Evolutionary conservation across 2,329 filamentous ascomycete species (phyloP).

Genomic region (Botrytis galanthina): DNA sequence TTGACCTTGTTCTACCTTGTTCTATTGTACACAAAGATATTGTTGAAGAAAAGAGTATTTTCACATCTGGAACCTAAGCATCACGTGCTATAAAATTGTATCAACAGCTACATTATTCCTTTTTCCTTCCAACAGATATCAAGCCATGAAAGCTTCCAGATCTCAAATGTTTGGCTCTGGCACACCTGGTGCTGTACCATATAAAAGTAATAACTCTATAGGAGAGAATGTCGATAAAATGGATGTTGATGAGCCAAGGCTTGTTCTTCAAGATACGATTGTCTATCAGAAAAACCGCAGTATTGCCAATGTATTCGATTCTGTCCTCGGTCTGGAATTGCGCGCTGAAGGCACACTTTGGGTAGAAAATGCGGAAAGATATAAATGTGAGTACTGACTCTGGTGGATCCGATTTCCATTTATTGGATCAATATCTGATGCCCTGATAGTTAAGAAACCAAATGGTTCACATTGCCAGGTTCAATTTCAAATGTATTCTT

Average conservation of each 20-base stretch:
- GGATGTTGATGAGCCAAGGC: constrained; percentile 12
- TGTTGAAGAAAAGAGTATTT: not conserved
- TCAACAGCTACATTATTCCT: not conserved
- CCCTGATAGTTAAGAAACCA: constrained; percentile 10
- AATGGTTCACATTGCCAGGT: constrained; percentile 15
- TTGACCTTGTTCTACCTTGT: not conserved
- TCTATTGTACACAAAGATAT: not conserved
- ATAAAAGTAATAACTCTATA: not conserved
- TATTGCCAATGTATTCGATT: constrained; percentile 12
- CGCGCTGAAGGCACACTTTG: constrained; percentile 14
- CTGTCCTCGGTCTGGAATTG: not conserved
- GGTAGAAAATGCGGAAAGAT: constrained; percentile 17
- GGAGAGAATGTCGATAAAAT: not conserved
- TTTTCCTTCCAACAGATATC: not conserved
- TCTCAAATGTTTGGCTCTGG: not conserved
- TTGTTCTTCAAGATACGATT: constrained; percentile 16
- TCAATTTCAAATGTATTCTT: constrained; percentile 14
- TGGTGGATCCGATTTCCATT: not conserved
- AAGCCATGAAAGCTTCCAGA: not conserved
- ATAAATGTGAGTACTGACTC: constrained; percentile 9
- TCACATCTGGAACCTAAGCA: not conserved
- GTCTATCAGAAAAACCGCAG: constrained; percentile 1
- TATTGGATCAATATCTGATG: not conserved
- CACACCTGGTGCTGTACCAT: not conserved
- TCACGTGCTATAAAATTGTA: no score